Evolutionary conservation across 352 stramenopile genomes (phyloP).

Genomic region (Albugo candida): DNA sequence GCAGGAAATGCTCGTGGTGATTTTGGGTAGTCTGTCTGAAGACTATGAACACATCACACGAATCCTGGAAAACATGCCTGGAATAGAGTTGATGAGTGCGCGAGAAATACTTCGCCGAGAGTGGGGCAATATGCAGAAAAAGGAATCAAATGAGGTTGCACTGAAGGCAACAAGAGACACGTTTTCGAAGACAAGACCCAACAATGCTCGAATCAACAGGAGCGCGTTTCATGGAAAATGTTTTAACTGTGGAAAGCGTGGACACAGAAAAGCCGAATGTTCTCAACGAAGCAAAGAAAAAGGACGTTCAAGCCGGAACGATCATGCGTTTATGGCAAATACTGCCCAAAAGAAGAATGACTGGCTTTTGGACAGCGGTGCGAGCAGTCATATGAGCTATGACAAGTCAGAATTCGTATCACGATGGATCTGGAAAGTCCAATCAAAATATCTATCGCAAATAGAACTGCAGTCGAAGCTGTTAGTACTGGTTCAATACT

Average conservation of each 20-base stretch:
- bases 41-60: neutral
- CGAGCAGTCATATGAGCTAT: constrained; percentile 5
- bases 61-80: constrained; percentile 5
- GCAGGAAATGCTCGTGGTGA: neutral
- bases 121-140: neutral
- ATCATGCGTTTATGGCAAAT: too few relatives aligned
- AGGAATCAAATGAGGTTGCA: neutral
- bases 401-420: neutral
- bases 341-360: too few relatives aligned
- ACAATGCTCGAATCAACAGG: neutral
- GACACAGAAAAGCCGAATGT: constrained; percentile 4
- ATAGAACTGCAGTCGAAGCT: too few relatives aligned
- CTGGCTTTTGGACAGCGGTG: constrained; percentile 4
- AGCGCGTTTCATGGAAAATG: constrained; percentile 3
- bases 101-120: neutral
- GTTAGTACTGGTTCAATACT: neutral
- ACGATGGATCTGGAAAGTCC: too few relatives aligned
- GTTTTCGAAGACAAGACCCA: neutral
- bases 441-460: too few relatives aligned
- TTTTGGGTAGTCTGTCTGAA: neutral
- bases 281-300: neutral
- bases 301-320: too few relatives aligned
- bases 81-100: neutral
- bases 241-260: constrained; percentile 1
- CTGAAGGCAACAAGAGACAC: neutral